phyloP scores from a whole-genome alignment of 164 flowering plant species.

The Dillenia turbinata region DNA sequence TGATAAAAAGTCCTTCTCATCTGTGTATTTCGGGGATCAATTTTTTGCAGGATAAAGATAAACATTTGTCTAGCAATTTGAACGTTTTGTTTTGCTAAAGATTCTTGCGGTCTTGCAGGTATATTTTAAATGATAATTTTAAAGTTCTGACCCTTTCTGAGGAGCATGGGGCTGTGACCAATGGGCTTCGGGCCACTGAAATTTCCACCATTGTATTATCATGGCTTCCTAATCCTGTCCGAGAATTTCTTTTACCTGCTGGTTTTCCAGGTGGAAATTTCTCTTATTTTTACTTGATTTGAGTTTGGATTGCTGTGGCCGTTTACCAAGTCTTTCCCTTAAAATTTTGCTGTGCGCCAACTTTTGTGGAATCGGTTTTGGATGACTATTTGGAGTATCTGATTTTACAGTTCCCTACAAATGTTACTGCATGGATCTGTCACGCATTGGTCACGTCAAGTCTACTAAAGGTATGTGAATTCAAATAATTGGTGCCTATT shows the following conservation, averaged over 20 bases:
- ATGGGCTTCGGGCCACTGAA: slow-evolving; percentile 14
- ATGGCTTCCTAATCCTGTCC: slow-evolving; percentile 60
- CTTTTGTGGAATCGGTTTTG: slow-evolving; percentile 76
- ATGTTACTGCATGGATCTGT: slow-evolving; percentile 93
- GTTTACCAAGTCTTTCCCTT: background rate
- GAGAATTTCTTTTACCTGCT: slow-evolving; percentile 72
- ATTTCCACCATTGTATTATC: slow-evolving; percentile 21
- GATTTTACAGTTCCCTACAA: slow-evolving; percentile 90
- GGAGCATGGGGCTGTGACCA: slow-evolving; percentile 18
- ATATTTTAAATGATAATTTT: slow-evolving; percentile 34
- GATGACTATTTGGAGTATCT: slow-evolving; percentile 93
- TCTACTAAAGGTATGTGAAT: slow-evolving; percentile 72
- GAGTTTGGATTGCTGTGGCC: background rate
- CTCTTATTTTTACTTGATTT: background rate
- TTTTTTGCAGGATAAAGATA: background rate
- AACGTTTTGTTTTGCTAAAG: background rate
- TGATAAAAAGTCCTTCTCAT: background rate
- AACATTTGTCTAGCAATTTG: background rate
- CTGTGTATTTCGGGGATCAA: background rate
- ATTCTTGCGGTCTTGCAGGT: slow-evolving; percentile 33
- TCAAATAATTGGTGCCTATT: slow-evolving; percentile 14
- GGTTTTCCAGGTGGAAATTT: slow-evolving; percentile 72
- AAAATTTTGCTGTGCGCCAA: slow-evolving; percentile 3
- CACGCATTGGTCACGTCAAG: slow-evolving; percentile 85
- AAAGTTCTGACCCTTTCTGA: slow-evolving; percentile 35